Evolutionary conservation across 164 flowering plant genomes (phyloP), one percentile per base, ranked within the genome.

Genomic region (Kingdonia uniflora): DNA sequence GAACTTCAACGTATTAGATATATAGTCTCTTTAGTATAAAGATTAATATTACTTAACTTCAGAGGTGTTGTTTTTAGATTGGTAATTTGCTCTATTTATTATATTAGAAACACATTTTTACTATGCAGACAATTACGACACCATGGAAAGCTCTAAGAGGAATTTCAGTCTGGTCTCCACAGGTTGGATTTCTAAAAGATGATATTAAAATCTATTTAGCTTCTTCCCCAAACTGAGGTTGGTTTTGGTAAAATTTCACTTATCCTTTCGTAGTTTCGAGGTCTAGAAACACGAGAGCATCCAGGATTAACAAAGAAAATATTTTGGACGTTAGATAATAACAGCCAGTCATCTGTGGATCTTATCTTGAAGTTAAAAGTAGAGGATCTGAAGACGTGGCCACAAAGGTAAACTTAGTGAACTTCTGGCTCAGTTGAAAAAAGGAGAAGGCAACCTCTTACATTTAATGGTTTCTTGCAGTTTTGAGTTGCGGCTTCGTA

Each of bases 291-390:
- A 19, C 74, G 82, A 45, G 87, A 84, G 62, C 82, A 70, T 54
- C 85, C 76, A 66, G 85, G 94, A 61, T 84, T 87, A 72, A 87
- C 88, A 49, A 82, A 88, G 66, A 87, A 72, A 68, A 82, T 74
- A 68, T 8, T 74, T 20, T 87, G 95, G 95, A 71, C 76, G 42
- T 11, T 82, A 46, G 91, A 87, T 59, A 62, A 77, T 49, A 74
- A 67, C 54, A 76, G 43, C 59, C 75, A 71, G 54, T 76, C 91
- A 37, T 61, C 80, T 16, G 84, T 90, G n/a, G 96, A 90, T 74
- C 73, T 90, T 50, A 60, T 90, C 40, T 60, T 85, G 58, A 90
- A 73, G 68, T 68, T 87, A 42, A 69, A 85, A 24, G 91, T 80
- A 26, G 91, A 80, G 46, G 96, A 85, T 62, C 60, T 76, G 17